These are phyloP conservation scores for Leccinum olivaceopallidum DNA, from an alignment of 768 basidiomycete species.

Conservation along the genomic window DNA sequence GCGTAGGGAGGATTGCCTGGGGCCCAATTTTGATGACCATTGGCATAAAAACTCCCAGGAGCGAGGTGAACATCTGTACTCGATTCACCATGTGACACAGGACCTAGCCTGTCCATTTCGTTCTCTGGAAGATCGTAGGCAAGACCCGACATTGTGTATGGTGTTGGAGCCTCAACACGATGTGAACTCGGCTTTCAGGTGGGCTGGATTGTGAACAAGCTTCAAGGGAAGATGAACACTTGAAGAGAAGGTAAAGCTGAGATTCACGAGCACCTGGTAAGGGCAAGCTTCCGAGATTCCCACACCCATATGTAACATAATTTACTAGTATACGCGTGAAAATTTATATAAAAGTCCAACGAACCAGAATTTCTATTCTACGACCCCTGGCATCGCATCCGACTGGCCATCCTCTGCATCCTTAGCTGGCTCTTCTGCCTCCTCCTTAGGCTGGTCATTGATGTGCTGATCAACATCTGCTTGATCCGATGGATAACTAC, in stretches of 20 bases:
- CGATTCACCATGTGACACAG: constrained; percentile 6
- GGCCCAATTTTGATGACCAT: constrained; percentile 10
- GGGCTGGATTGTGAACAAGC: not conserved
- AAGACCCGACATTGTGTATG: constrained; percentile 30
- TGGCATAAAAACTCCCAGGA: constrained; percentile 2
- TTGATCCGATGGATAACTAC: constrained; percentile 2
- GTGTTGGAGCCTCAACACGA: not conserved
- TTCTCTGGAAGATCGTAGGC: constrained; percentile 31
- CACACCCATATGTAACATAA: constrained; percentile 5
- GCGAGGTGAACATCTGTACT: constrained; percentile 5
- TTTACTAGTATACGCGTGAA: constrained; percentile 1
- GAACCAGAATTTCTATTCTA: constrained; percentile 7
- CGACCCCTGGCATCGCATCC: constrained; percentile 21
- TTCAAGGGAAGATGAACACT: not conserved
- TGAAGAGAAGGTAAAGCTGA: not conserved
- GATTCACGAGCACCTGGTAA: not conserved
- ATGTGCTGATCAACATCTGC: constrained; percentile 6
- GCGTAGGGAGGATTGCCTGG: constrained; percentile 7
- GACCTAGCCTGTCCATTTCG: constrained; percentile 8
- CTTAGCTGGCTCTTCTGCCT: constrained; percentile 3
- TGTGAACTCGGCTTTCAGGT: constrained; percentile 2
- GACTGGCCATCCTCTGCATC: constrained; percentile 3
- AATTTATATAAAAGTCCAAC: not conserved
- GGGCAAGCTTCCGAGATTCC: constrained; percentile 13
- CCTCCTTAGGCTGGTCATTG: constrained; percentile 8